phyloP scores from a whole-genome alignment of 2,329 filamentous ascomycete genomes.

The Colletotrichum cereale region DNA sequence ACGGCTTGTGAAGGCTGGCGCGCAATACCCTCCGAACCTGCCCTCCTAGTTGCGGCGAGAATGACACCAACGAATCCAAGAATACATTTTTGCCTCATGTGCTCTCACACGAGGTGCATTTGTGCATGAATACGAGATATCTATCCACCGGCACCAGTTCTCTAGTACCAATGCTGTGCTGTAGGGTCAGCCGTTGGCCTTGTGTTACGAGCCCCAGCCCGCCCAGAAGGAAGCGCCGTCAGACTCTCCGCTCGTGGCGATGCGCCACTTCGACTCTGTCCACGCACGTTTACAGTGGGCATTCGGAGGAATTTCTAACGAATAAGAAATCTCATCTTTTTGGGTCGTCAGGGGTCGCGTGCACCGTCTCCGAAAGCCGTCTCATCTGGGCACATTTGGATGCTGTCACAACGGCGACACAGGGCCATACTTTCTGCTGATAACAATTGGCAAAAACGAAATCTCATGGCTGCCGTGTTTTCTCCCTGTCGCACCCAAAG shows the following conservation, averaged over 20 bases:
- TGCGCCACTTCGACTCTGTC: background rate
- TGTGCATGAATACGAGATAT: slow-evolving; percentile 40
- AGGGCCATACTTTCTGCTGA: background rate
- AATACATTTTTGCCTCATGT: slow-evolving; percentile 22
- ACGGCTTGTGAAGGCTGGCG: background rate
- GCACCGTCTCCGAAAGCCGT: background rate
- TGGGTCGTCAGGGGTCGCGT: background rate
- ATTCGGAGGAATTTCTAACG: slow-evolving; percentile 2
- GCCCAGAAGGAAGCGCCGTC: slow-evolving; percentile 11
- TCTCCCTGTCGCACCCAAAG: slow-evolving; percentile 14
- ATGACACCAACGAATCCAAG: slow-evolving; percentile 1
- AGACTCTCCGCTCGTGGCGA: slow-evolving; percentile 28
- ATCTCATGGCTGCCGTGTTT: background rate
- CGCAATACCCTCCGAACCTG: background rate
- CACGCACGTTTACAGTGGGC: background rate
- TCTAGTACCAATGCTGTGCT: slow-evolving; percentile 26
- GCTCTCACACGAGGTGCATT: slow-evolving; percentile 17
- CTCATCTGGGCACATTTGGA: background rate
- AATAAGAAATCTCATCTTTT: background rate
- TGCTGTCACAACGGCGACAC: background rate
- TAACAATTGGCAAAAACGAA: background rate
- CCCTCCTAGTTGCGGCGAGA: slow-evolving; percentile 10
- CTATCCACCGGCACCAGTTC: slow-evolving; percentile 21
- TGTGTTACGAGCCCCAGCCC: slow-evolving; percentile 16
- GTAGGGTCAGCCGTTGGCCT: slow-evolving; percentile 11